Conservation (phyloP, 805 yeast genomes). For the Monosporozyma yasuniensis region DNA sequence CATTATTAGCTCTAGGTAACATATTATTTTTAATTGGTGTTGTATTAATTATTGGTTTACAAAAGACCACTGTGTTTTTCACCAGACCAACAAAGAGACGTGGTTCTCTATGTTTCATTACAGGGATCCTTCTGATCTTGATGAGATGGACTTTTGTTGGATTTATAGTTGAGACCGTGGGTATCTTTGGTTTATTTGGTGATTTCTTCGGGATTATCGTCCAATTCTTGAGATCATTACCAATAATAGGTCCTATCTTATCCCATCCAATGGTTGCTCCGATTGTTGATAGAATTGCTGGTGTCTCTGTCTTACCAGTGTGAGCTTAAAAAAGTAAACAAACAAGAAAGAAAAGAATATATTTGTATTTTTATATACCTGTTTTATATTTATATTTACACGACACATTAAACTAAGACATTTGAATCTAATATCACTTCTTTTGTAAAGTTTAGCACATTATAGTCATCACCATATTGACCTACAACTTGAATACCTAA, state of each 20-base stretch:
- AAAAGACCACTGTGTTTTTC: conserved; percentile 73
- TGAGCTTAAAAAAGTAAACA: conserved; percentile 15
- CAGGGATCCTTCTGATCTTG: conserved; percentile 71
- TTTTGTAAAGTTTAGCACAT: conserved; percentile 39
- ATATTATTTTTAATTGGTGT: conserved; percentile 72
- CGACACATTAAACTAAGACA: neutral
- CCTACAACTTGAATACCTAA: conserved; percentile 73
- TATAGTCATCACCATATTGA: conserved; percentile 74
- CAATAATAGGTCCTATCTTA: conserved; percentile 76
- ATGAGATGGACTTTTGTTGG: conserved; percentile 75
- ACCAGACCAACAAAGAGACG: conserved; percentile 79
- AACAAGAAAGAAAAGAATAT: neutral
- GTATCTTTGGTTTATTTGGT: conserved; percentile 85
- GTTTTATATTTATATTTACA: conserved; percentile 1
- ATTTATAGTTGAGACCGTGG: conserved; percentile 73
- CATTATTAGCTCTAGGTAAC: conserved; percentile 84
- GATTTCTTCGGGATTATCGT: conserved; percentile 88
- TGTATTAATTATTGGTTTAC: conserved; percentile 77
- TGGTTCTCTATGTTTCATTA: conserved; percentile 70
- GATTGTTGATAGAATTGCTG: conserved; percentile 51
- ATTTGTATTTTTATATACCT: neutral
- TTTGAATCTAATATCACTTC: neutral
- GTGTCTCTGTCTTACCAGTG: conserved; percentile 59
- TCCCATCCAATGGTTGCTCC: conserved; percentile 82
- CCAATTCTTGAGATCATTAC: conserved; percentile 78